Conservation (phyloP, 2,329 filamentous ascomycete species). For the Arthroderma sp. region DNA sequence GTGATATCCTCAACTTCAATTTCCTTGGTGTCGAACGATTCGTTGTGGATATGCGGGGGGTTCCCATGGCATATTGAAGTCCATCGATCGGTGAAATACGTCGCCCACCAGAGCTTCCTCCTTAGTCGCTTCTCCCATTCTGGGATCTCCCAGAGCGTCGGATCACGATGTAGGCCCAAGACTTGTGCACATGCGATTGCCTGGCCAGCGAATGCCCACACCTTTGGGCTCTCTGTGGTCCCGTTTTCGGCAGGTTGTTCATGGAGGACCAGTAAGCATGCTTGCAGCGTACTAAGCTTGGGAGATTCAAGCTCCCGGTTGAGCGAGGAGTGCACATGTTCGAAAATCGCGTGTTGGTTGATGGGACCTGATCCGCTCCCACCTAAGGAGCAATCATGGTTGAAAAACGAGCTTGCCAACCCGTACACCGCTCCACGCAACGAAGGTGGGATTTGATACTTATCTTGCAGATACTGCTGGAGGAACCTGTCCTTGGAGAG, state of each 20-base stretch:
- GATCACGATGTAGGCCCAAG: constrained; percentile 2
- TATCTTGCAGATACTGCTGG: neutral
- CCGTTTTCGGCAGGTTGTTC: neutral
- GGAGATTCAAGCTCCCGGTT: neutral
- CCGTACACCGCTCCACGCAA: neutral
- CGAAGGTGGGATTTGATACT: neutral
- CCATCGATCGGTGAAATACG: constrained; percentile 1
- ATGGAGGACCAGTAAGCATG: constrained; percentile 1
- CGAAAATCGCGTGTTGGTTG: neutral
- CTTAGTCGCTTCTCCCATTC: constrained; percentile 1
- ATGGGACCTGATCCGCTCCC: neutral
- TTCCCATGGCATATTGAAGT: constrained; percentile 1
- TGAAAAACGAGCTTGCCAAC: neutral
- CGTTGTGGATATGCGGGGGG: neutral
- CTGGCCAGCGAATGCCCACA: neutral
- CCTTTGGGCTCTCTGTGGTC: neutral
- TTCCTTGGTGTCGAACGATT: neutral
- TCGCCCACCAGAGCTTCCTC: constrained; percentile 3
- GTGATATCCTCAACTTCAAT: constrained; percentile 2
- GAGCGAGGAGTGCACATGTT: neutral
- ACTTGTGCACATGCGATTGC: constrained; percentile 1
- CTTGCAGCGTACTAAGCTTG: neutral
- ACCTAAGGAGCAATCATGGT: neutral
- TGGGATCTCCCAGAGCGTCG: constrained; percentile 1
- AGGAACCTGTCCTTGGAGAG: neutral